Evolutionary conservation across 176 grass and related monocot species (phyloP).

Genomic region (Themeda triandra): DNA sequence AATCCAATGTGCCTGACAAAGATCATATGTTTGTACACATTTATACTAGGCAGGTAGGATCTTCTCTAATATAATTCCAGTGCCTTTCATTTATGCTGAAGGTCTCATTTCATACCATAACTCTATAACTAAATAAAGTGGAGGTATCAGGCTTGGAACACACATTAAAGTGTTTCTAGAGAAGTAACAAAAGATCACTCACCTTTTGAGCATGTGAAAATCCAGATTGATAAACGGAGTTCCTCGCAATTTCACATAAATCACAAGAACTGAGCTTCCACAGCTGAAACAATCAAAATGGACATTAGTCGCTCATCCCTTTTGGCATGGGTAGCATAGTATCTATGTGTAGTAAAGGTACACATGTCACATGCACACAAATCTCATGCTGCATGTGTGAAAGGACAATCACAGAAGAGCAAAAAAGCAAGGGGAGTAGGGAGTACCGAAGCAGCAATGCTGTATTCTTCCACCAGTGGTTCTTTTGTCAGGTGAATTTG

Average conservation of each 20-base stretch:
- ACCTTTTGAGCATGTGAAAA: conserved; percentile 97
- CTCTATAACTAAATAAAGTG: conserved; percentile 13
- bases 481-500: conserved; percentile 99
- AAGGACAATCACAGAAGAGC: conserved; percentile 3
- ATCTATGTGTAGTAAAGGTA: neutral
- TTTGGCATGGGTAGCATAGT: neutral
- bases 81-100: neutral
- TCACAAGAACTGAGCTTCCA: conserved; percentile 99
- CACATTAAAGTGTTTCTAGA: neutral
- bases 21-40: neutral
- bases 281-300: conserved; percentile 52
- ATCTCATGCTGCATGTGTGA: neutral
- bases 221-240: conserved; percentile 92
- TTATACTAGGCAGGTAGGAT: conserved; percentile 16
- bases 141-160: neutral
- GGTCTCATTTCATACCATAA: neutral
- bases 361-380: neutral
- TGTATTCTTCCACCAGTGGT: conserved; percentile 99
- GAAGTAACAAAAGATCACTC: neutral
- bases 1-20: conserved; percentile 89
- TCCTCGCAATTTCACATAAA: conserved; percentile 97
- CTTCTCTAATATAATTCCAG: neutral
- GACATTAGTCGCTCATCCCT: neutral
- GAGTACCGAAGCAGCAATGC: conserved; percentile 94
- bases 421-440: conserved; percentile 18